Conservation (phyloP, 176 grass and related monocot species). For the Tillandsia fasciculata region DNA sequence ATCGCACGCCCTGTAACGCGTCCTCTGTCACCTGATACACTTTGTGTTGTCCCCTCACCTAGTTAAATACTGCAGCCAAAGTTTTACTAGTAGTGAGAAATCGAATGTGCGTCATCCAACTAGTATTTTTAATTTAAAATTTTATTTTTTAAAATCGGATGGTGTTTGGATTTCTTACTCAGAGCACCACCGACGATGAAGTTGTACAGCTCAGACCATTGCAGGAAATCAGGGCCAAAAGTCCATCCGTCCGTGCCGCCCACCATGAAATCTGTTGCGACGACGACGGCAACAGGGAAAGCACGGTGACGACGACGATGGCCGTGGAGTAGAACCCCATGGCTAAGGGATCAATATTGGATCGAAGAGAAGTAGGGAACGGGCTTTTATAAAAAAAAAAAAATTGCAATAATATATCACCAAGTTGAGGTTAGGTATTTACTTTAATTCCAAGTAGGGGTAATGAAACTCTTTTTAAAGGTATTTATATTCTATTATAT, state of each 20-base stretch:
- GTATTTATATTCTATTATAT: too few species aligned
- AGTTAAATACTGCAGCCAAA: slow-evolving; percentile 20
- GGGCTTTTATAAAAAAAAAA: too few species aligned
- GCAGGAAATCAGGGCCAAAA: slow-evolving; percentile 47
- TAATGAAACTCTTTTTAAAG: too few species aligned
- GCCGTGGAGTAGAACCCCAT: too few species aligned
- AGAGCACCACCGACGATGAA: slow-evolving; percentile 77
- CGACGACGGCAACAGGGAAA: not conserved
- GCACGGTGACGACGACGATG: too few species aligned
- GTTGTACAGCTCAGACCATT: slow-evolving; percentile 67
- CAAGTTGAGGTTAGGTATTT: too few species aligned
- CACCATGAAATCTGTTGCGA: slow-evolving; percentile 42
- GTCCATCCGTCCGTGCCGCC: slow-evolving; percentile 46
- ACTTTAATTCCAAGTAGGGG: too few species aligned
- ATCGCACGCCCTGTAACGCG: slow-evolving; percentile 44
- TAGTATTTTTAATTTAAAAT: not conserved
- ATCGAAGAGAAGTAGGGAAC: not conserved
- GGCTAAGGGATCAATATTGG: too few species aligned
- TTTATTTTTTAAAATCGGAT: not conserved
- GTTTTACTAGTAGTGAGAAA: not conserved
- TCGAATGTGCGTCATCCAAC: not conserved
- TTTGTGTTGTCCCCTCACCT: slow-evolving; percentile 53
- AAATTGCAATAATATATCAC: too few species aligned
- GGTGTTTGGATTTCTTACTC: slow-evolving; percentile 17
- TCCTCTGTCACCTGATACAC: slow-evolving; percentile 49